Conservation (phyloP, 192 early-diverging fungal species). For the Gryganskiella cystojenkinii region DNA sequence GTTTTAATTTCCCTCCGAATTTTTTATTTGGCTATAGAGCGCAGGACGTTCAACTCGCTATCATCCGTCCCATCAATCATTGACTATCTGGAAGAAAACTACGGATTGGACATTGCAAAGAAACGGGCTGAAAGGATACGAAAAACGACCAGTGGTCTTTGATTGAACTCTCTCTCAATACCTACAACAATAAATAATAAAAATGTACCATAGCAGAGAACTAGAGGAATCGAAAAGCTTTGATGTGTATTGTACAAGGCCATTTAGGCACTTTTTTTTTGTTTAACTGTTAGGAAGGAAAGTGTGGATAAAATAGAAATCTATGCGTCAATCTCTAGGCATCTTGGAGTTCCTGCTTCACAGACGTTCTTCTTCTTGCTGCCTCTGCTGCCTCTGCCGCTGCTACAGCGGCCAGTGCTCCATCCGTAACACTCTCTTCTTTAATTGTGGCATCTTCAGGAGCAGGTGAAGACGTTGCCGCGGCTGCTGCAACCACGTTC, state of each 20-base stretch:
- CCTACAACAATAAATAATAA: neutral
- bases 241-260: too few relatives aligned
- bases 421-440: too few relatives aligned
- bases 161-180: neutral
- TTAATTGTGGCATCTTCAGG: neutral
- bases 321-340: too few relatives aligned
- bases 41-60: conserved; percentile 89
- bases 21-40: conserved; percentile 59
- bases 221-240: too few relatives aligned
- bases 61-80: conserved; percentile 80
- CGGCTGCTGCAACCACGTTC: conserved; percentile 6
- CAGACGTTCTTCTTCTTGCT: too few relatives aligned
- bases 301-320: too few relatives aligned
- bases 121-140: conserved; percentile 3
- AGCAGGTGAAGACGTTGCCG: neutral
- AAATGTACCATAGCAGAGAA: neutral
- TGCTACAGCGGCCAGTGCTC: neutral
- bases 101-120: conserved; percentile 48
- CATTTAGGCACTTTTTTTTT: too few relatives aligned
- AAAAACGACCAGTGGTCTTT: neutral
- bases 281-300: too few relatives aligned
- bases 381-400: too few relatives aligned
- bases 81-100: conserved; percentile 78
- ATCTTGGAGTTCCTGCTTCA: too few relatives aligned
- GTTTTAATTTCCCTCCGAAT: neutral